Evolutionary conservation across 1,139 yeast genomes (phyloP), one percentile per base, ranked within the genome.

Genomic region (Pichia sp.): DNA sequence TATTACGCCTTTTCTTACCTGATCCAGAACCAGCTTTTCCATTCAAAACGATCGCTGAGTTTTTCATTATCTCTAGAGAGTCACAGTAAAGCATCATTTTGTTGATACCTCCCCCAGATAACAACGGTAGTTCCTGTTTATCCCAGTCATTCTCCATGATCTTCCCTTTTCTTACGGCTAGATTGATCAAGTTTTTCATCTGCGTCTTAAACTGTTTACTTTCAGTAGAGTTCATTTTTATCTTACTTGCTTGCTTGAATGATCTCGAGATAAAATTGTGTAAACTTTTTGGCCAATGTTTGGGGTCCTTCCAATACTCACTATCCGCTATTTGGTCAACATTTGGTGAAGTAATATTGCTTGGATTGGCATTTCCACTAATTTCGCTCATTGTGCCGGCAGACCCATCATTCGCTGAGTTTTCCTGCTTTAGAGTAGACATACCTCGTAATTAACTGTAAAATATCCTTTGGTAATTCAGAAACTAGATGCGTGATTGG

Each of bases 131-230:
- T 22, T 60, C 59, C 53, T 76, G 82, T 9, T 43, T 49, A 9
- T 52, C 53, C 94, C 94, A 83, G 48, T 80, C 72, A 44, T 76
- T 78, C 1, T 58, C 50, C 64, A 72, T 67, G 4, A 81, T 53
- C 29, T 64, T 64, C 13, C 64, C 61, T 28, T 62, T 56, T 4
- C 58, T 58, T 30, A 71, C 66, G 0, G 88, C 87, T 38, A 54
- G 49, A 34, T 73, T 66, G 21, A 77, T 66, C 23, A 74, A 53
- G 16, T 55, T 50, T 44, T 67, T 74, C 29, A 77, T 56, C 49
- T 75, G 74, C 5, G 47, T 38, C 42, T 72, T 66, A 46, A 70
- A 62, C 35, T 59, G 57, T 10, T 58, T 56, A 29, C 61, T 58
- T 24, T 59, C 52, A 3, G 42, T 52, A 3, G 51, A 35, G 22